Evolutionary conservation across 768 basidiomycete species (phyloP).

Genomic region (Tylopilus sp.): DNA sequence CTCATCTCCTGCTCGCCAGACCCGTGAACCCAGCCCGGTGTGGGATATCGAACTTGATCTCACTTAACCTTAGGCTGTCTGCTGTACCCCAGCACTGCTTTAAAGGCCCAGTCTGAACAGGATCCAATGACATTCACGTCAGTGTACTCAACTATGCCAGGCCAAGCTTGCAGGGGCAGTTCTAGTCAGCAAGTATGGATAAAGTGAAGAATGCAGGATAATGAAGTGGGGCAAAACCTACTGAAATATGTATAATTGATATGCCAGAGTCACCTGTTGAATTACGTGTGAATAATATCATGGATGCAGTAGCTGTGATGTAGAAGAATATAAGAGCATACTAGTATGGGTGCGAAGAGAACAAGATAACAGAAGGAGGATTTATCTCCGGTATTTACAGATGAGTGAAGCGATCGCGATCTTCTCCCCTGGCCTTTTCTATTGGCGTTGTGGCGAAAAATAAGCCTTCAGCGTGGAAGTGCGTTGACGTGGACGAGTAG

Average conservation of each 20-base stretch:
- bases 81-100: too few relatives aligned
- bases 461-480: constrained; percentile 29
- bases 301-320: not conserved
- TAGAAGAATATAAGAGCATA: not conserved
- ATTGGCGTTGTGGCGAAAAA: constrained; percentile 26
- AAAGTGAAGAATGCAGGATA: too few relatives aligned
- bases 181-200: too few relatives aligned
- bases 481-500: constrained; percentile 15
- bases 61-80: constrained; percentile 30
- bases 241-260: constrained; percentile 25
- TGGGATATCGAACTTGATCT: constrained; percentile 76
- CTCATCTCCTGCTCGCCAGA: constrained; percentile 10
- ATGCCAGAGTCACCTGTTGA: too few relatives aligned
- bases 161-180: not conserved
- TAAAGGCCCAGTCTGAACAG: too few relatives aligned
- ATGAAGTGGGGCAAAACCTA: not conserved
- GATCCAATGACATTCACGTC: too few relatives aligned
- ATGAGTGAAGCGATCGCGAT: not conserved
- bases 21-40: constrained; percentile 50
- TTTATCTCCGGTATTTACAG: not conserved
- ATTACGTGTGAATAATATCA: constrained; percentile 1
- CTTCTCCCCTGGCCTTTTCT: not conserved
- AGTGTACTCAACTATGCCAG: not conserved
- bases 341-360: not conserved
- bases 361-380: not conserved